Evolutionary conservation across 2,329 filamentous ascomycete genomes (phyloP).

Genomic region (Phaeosphaeriaceae sp.): DNA sequence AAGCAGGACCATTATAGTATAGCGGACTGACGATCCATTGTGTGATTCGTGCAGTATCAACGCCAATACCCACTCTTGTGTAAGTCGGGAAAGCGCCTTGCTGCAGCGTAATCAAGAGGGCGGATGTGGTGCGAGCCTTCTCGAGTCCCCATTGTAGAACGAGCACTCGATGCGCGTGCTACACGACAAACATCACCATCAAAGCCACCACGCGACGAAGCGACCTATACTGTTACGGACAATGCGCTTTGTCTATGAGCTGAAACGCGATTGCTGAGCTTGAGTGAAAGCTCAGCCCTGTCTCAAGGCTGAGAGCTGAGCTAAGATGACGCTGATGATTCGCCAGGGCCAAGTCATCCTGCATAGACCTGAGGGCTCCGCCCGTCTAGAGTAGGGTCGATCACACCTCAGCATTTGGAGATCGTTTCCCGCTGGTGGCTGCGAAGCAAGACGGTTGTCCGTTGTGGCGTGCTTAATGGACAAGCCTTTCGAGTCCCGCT

Average conservation of each 20-base stretch:
- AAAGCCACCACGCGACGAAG: neutral
- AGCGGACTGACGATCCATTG: slow-evolving; percentile 6
- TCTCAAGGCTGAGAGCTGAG: slow-evolving; percentile 21
- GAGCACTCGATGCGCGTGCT: neutral
- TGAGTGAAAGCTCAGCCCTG: slow-evolving; percentile 15
- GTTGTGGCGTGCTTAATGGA: slow-evolving; percentile 4
- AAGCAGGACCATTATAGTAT: slow-evolving; percentile 9
- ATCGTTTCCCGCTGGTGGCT: slow-evolving; percentile 3
- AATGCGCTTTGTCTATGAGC: neutral
- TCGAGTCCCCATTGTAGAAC: neutral
- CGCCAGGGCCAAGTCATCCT: slow-evolving; percentile 14
- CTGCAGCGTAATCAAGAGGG: slow-evolving; percentile 11
- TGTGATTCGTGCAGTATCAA: slow-evolving; percentile 13
- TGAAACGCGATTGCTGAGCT: slow-evolving; percentile 1
- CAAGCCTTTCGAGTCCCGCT: neutral
- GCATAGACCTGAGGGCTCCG: slow-evolving; percentile 14
- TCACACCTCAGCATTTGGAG: slow-evolving; percentile 15
- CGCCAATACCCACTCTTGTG: slow-evolving; percentile 8
- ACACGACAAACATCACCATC: neutral
- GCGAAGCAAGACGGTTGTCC: neutral
- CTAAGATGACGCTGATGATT: slow-evolving; percentile 22
- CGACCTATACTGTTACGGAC: neutral
- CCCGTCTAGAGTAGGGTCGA: slow-evolving; percentile 8
- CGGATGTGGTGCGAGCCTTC: slow-evolving; percentile 12
- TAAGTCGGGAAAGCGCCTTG: slow-evolving; percentile 8